phyloP scores from a whole-genome alignment of 352 stramenopile species.

The Pythium dissotocum region DNA sequence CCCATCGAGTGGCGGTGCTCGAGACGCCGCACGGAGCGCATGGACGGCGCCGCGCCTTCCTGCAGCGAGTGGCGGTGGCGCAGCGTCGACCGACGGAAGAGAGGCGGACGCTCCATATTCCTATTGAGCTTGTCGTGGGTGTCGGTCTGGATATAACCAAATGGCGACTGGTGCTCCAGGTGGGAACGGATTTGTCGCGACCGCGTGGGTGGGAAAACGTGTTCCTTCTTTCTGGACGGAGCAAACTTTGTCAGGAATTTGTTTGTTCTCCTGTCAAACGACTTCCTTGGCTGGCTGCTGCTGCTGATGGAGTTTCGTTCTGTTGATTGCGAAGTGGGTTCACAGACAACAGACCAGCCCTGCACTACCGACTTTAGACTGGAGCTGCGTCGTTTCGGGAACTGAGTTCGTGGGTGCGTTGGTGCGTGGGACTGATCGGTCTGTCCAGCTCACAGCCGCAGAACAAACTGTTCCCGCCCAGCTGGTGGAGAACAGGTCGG shows the following conservation, averaged over 20 bases:
- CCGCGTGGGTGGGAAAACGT: background rate
- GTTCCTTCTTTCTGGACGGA: background rate
- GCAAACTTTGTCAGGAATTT: background rate
- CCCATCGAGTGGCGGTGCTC: slow-evolving; percentile 48
- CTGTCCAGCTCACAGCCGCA: no score
- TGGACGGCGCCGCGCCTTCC: slow-evolving; percentile 5
- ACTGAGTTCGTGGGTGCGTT: background rate
- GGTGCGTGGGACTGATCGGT: background rate
- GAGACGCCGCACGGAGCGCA: slow-evolving; percentile 30
- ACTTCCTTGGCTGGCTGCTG: no score
- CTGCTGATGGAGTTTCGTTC: background rate
- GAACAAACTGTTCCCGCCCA: background rate
- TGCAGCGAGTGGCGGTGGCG: slow-evolving; percentile 25
- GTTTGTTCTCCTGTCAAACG: background rate
- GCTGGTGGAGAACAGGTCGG: background rate
- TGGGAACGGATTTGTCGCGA: background rate
- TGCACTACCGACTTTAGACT: background rate
- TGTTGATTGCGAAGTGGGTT: background rate
- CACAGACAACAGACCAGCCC: background rate
- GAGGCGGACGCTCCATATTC: slow-evolving; percentile 11
- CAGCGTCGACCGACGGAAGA: slow-evolving; percentile 8
- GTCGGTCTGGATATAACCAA: background rate
- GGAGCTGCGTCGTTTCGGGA: background rate
- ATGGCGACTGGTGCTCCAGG: background rate
- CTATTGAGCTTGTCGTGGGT: background rate